Evolutionary conservation across 2,329 filamentous ascomycete species (phyloP).

Genomic region (Tolypocladium pustulatum): DNA sequence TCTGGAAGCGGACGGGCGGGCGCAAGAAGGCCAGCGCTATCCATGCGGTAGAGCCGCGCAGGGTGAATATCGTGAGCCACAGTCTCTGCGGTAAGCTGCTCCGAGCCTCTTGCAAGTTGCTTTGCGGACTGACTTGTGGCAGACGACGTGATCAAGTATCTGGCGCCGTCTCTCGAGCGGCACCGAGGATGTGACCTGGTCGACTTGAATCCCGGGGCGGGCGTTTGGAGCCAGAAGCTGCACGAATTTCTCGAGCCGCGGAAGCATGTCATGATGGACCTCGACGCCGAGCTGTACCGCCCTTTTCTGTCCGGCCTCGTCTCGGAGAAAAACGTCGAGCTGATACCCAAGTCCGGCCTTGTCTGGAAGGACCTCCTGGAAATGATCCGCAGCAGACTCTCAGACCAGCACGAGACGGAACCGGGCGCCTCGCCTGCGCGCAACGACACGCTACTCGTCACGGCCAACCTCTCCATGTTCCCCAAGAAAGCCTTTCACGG

Average conservation of each 20-base stretch:
- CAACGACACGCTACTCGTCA: conserved; percentile 66
- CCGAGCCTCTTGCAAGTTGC: not conserved
- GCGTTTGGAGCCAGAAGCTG: conserved; percentile 69
- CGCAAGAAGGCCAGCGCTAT: conserved; percentile 5
- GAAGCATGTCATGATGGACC: conserved; percentile 75
- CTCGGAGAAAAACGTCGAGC: conserved; percentile 31
- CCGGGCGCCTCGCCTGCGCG: conserved; percentile 30
- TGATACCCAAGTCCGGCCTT: conserved; percentile 48
- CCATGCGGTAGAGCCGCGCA: conserved; percentile 15
- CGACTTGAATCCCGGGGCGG: conserved; percentile 73
- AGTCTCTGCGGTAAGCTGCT: conserved; percentile 35
- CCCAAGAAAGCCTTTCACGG: conserved; percentile 37
- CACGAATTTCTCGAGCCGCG: conserved; percentile 67
- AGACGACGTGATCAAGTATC: conserved; percentile 61
- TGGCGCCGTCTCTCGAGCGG: conserved; percentile 57
- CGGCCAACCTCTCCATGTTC: conserved; percentile 52
- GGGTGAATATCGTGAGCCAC: conserved; percentile 44
- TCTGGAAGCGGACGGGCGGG: conserved; percentile 13
- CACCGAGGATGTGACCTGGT: conserved; percentile 75
- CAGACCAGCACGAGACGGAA: conserved; percentile 38
- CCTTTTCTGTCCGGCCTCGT: conserved; percentile 51
- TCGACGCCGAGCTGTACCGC: conserved; percentile 46
- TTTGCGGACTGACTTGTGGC: not conserved
- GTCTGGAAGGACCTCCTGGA: conserved; percentile 47
- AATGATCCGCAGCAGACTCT: conserved; percentile 39